phyloP scores from a whole-genome alignment of 352 stramenopile genomes.

The Phytopythium vexans region DNA sequence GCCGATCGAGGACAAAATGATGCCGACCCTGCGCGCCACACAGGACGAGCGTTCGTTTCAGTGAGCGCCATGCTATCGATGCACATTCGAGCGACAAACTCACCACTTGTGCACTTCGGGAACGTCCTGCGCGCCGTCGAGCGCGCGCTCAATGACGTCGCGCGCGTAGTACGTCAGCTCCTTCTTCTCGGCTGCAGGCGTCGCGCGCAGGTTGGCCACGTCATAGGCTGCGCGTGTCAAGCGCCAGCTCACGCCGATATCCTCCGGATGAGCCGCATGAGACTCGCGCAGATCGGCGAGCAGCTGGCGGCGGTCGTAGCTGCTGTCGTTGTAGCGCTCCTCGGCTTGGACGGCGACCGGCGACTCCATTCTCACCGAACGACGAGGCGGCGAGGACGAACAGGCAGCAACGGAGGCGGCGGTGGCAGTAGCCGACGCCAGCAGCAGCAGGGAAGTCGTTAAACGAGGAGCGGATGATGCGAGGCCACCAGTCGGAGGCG shows the following conservation, averaged over 20 bases:
- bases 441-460: slow-evolving; percentile 5
- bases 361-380: slow-evolving; percentile 47
- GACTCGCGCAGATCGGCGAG: slow-evolving; percentile 59
- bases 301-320: slow-evolving; percentile 68
- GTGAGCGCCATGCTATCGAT: neutral
- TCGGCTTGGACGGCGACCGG: slow-evolving; percentile 62
- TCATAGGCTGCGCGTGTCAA: slow-evolving; percentile 65
- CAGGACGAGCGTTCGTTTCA: slow-evolving; percentile 5
- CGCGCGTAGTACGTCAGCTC: slow-evolving; percentile 64
- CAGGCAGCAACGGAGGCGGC: slow-evolving; percentile 14
- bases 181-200: slow-evolving; percentile 64
- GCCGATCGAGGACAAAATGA: slow-evolving; percentile 80
- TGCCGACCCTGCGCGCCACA: slow-evolving; percentile 44
- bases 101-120: slow-evolving; percentile 82
- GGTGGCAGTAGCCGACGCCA: slow-evolving; percentile 16
- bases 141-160: slow-evolving; percentile 53
- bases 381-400: slow-evolving; percentile 9
- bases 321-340: slow-evolving; percentile 77
- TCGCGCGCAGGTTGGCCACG: slow-evolving; percentile 52
- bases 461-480: neutral
- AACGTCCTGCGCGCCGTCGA: slow-evolving; percentile 50
- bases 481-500: neutral
- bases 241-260: slow-evolving; percentile 64
- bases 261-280: slow-evolving; percentile 47
- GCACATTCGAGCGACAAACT: neutral